Conservation (phyloP, 108 stramenopile genomes). For the Cyclotella sp. region DNA sequence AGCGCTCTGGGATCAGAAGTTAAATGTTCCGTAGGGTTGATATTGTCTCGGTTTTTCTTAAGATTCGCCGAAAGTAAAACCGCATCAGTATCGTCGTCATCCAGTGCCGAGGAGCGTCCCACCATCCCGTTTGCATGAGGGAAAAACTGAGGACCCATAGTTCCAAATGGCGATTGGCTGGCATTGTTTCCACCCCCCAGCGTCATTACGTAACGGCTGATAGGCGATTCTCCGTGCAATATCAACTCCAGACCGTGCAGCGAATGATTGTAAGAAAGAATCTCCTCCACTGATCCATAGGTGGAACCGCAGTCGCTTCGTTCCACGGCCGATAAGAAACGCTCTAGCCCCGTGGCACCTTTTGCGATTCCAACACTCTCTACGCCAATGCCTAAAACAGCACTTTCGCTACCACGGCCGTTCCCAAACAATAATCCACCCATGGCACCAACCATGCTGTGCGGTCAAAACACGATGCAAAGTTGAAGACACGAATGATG, state of each 20-base stretch:
- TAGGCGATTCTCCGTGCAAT: conserved; percentile 46
- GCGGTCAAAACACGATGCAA: neutral
- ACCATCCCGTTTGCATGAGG: conserved; percentile 91
- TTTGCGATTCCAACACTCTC: conserved; percentile 47
- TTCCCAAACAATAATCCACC: conserved; percentile 38
- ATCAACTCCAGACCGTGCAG: conserved; percentile 50
- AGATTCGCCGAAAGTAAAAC: conserved; percentile 40
- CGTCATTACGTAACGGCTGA: conserved; percentile 20
- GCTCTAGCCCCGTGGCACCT: conserved; percentile 38
- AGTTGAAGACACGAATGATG: neutral
- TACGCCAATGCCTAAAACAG: conserved; percentile 40
- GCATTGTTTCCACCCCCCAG: conserved; percentile 39
- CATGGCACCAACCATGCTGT: conserved; percentile 49
- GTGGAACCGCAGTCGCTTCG: neutral
- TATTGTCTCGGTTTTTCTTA: conserved; percentile 14
- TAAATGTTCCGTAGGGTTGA: neutral
- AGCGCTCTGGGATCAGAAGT: conserved; percentile 33
- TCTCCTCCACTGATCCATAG: conserved; percentile 23
- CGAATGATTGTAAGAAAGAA: conserved; percentile 49
- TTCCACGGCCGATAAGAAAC: neutral
- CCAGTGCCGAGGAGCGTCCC: conserved; percentile 47
- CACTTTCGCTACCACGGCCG: neutral
- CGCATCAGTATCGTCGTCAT: conserved; percentile 51
- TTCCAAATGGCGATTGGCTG: conserved; percentile 43
- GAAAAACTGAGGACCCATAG: conserved; percentile 87